phyloP scores from a whole-genome alignment of 768 basidiomycete species.

The Phaeotremella fagi region DNA sequence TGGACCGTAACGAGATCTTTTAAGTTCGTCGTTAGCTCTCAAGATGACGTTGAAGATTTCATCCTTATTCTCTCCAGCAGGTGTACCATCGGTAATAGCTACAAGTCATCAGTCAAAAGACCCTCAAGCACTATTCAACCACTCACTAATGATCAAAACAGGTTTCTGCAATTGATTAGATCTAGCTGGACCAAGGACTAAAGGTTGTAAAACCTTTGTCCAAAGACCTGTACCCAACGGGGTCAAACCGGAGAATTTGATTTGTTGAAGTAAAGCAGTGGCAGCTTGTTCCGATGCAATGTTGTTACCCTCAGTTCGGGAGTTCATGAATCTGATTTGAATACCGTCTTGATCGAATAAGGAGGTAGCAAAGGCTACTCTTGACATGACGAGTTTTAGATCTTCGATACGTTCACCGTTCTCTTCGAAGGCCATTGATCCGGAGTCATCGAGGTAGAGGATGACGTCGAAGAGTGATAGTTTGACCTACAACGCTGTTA shows the following conservation, averaged over 20 bases:
- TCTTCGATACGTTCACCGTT: constrained; percentile 51
- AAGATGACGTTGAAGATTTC: constrained; percentile 46
- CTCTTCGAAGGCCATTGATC: constrained; percentile 49
- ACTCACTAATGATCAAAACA: constrained; percentile 48
- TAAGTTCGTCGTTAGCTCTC: constrained; percentile 41
- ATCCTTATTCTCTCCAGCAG: constrained; percentile 42
- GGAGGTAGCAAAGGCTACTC: constrained; percentile 49
- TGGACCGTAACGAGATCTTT: constrained; percentile 40
- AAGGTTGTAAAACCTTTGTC: constrained; percentile 50
- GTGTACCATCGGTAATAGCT: constrained; percentile 42
- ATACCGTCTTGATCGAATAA: constrained; percentile 52
- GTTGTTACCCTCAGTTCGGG: constrained; percentile 48
- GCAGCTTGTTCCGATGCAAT: constrained; percentile 47
- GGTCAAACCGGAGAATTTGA: constrained; percentile 50
- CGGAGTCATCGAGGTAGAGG: constrained; percentile 46
- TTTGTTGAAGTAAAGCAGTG: constrained; percentile 43
- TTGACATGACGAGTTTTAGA: constrained; percentile 49
- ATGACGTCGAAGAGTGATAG: constrained; percentile 49
- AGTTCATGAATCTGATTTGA: constrained; percentile 51
- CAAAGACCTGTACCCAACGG: constrained; percentile 50
- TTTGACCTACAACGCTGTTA: constrained; percentile 26
- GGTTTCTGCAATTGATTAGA: constrained; percentile 48
- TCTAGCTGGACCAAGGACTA: constrained; percentile 49
- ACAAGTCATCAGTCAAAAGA: not conserved
- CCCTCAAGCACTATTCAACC: constrained; percentile 9